Conservation (phyloP, 164 flowering plant genomes). For the Litsea cubeba region DNA sequence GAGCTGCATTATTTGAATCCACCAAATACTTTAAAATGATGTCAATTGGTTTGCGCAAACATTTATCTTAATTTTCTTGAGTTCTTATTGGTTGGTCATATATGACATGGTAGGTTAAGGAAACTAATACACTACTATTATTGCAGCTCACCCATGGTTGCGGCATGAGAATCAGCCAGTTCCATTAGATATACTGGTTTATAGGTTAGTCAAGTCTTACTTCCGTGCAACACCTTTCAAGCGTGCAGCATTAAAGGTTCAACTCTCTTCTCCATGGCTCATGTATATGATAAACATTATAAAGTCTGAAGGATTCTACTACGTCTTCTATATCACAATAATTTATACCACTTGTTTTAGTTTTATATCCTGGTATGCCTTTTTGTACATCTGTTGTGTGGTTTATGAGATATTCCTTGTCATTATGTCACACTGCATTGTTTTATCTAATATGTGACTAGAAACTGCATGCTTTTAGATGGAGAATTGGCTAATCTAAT, state of each 20-base stretch:
- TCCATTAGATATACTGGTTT: conserved; percentile 75
- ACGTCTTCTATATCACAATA: neutral
- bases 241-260: conserved; percentile 83
- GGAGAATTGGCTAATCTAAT: too few species aligned
- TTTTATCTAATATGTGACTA: too few species aligned
- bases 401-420: neutral
- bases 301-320: neutral
- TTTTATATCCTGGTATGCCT: neutral
- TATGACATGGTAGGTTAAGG: neutral
- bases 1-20: neutral
- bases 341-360: neutral
- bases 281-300: neutral
- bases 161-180: conserved; percentile 45
- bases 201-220: conserved; percentile 84
- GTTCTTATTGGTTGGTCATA: neutral
- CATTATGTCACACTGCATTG: neutral
- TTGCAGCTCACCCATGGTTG: conserved; percentile 96
- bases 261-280: neutral
- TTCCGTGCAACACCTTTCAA: conserved; percentile 78
- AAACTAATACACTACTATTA: conserved; percentile 5
- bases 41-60: neutral
- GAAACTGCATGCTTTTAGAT: too few species aligned
- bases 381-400: neutral
- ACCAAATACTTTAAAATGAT: neutral
- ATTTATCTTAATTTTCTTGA: neutral